Percentiles rank a stretch among this genome's conserved stretches.
Conservation (phyloP, 2,329 filamentous ascomycete species). For the Ophiostoma ips region DNA sequence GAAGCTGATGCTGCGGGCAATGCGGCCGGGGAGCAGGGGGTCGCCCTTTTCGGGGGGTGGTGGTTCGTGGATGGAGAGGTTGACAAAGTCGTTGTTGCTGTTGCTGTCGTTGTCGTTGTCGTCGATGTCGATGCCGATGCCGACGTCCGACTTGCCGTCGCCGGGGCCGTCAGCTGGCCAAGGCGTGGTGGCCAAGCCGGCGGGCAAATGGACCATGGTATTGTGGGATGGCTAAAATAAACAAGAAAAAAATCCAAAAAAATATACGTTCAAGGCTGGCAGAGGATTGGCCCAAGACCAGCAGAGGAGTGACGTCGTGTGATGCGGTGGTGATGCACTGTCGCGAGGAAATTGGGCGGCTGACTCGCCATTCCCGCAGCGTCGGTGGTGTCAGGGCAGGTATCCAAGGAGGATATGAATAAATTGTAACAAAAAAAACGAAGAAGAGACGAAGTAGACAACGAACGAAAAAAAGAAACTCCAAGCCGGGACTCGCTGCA, state of each 20-base stretch:
- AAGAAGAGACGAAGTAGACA: too few species aligned
- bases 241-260: too few species aligned
- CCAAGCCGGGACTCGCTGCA: too few species aligned
- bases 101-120: not conserved
- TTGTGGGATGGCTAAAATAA: too few species aligned
- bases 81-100: not conserved
- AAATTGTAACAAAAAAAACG: too few species aligned
- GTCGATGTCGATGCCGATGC: not conserved
- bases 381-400: too few species aligned
- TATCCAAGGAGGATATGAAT: too few species aligned
- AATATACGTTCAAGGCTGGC: too few species aligned
- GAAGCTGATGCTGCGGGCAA: constrained; percentile 46
- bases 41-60: constrained; percentile 9
- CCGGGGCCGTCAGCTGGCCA: not conserved
- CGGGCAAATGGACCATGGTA: too few species aligned
- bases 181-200: not conserved
- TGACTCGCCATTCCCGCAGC: not conserved
- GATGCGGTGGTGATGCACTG: not conserved
- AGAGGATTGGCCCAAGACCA: too few species aligned
- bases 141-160: not conserved
- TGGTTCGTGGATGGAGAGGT: not conserved
- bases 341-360: not conserved
- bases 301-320: not conserved
- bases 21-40: constrained; percentile 36
- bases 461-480: too few species aligned